Percentiles rank a stretch among this genome's conserved stretches.
Evolutionary conservation across 2,329 filamentous ascomycete species (phyloP).

Genomic region (Penicillium crustosum): DNA sequence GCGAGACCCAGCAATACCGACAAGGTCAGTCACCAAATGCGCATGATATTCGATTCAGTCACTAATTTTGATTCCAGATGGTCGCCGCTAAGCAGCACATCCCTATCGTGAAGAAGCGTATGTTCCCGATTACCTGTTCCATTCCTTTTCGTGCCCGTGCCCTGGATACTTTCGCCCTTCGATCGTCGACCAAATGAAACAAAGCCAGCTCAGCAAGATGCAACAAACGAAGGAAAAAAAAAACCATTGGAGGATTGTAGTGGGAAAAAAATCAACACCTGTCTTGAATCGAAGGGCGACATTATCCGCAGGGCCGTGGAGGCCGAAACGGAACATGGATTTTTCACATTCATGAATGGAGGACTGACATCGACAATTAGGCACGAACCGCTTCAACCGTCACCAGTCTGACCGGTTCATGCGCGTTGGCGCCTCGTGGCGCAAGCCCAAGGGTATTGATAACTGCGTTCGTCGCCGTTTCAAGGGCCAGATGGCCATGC

Average conservation of each 20-base stretch:
- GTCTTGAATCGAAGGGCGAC: conserved; percentile 10
- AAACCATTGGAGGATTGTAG: not conserved
- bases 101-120: conserved; percentile 99
- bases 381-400: conserved; percentile 91
- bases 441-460: conserved; percentile 99
- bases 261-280: not conserved
- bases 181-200: conserved; percentile 14
- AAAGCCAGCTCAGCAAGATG: not conserved
- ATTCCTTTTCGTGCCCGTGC: conserved; percentile 10
- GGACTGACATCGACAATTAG: conserved; percentile 53
- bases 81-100: conserved; percentile 99
- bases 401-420: conserved; percentile 98
- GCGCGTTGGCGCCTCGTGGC: conserved; percentile 86
- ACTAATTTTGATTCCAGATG: conserved; percentile 59
- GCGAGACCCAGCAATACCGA: conserved; percentile 46
- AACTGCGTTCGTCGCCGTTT: conserved; percentile 96
- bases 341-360: conserved; percentile 33
- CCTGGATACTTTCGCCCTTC: conserved; percentile 26
- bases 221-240: not conserved
- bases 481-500: conserved; percentile 93
- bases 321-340: conserved; percentile 2
- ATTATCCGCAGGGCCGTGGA: conserved; percentile 1
- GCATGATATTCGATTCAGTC: conserved; percentile 7
- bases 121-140: conserved; percentile 49
- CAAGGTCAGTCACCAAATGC: conserved; percentile 40